Conservation (phyloP, 352 stramenopile genomes). For the Peronosclerospora sorghi region DNA sequence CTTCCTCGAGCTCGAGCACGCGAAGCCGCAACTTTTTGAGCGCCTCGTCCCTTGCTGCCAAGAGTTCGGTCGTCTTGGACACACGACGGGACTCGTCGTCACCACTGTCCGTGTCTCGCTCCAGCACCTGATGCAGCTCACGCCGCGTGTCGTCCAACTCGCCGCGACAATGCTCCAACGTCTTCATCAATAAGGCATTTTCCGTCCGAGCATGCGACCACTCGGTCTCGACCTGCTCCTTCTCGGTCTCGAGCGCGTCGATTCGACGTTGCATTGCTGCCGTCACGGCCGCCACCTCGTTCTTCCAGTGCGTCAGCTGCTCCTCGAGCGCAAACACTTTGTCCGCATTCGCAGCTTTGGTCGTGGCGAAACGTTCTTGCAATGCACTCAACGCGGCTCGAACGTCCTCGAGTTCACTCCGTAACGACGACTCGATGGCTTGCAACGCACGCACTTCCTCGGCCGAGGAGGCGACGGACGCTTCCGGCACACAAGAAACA, state of each 20-base stretch:
- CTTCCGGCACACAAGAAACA: too few relatives aligned
- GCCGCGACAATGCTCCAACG: constrained; percentile 11
- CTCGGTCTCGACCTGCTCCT: constrained; percentile 10
- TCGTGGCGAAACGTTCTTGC: constrained; percentile 26
- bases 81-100: constrained; percentile 6
- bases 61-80: constrained; percentile 4
- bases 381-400: constrained; percentile 13
- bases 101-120: constrained; percentile 5
- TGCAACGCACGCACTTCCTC: constrained; percentile 13
- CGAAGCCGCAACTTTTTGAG: constrained; percentile 21
- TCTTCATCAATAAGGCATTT: constrained; percentile 13
- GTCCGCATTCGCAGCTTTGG: constrained; percentile 28
- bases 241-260: constrained; percentile 2
- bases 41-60: constrained; percentile 16
- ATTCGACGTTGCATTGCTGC: constrained; percentile 14
- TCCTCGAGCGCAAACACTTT: constrained; percentile 32
- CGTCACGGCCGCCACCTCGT: constrained; percentile 7
- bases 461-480: too few relatives aligned
- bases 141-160: constrained; percentile 12
- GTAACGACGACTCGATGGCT: constrained; percentile 10
- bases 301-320: constrained; percentile 14
- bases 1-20: constrained; percentile 19
- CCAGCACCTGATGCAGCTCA: constrained; percentile 9
- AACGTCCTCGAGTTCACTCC: constrained; percentile 14
- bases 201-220: constrained; percentile 17